These are phyloP conservation scores for Sphagnum contortum DNA, from an alignment of 225 moss, liverwort and hornwort genomes.

Conservation along the genomic window DNA sequence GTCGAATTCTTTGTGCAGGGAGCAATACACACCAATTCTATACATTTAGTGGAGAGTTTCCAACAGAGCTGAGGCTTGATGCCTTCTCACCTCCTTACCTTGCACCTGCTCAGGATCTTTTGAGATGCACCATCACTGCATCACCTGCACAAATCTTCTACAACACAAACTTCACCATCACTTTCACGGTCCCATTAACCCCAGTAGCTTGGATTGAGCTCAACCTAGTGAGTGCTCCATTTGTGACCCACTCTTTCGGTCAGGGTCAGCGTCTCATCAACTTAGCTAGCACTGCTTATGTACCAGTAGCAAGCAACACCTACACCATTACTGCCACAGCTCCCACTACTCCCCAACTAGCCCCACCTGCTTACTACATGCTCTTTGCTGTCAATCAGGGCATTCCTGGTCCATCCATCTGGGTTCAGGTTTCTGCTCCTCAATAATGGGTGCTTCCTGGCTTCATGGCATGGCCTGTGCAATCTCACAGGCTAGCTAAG, in stretches of 20 bases:
- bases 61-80: constrained; percentile 23
- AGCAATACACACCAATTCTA: constrained; percentile 24
- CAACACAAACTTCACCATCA: constrained; percentile 8
- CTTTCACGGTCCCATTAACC: constrained; percentile 1
- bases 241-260: constrained; percentile 17
- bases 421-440: too few relatives aligned
- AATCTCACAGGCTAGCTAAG: too few relatives aligned
- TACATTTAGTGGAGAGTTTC: constrained; percentile 18
- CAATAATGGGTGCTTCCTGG: too few relatives aligned
- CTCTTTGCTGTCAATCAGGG: too few relatives aligned
- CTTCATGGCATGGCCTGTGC: too few relatives aligned
- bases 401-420: too few relatives aligned
- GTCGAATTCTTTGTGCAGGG: constrained; percentile 19
- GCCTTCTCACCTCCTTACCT: constrained; percentile 24
- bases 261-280: constrained; percentile 30
- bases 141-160: not conserved
- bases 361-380: too few relatives aligned
- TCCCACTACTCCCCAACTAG: too few relatives aligned
- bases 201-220: too few relatives aligned
- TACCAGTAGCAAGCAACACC: not conserved
- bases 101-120: constrained; percentile 3
- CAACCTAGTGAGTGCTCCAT: constrained; percentile 4
- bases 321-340: too few relatives aligned
- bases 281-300: constrained; percentile 3
- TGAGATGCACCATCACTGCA: constrained; percentile 8